Conservation (phyloP, 2,329 filamentous ascomycete genomes). For the Scedosporium boydii region DNA sequence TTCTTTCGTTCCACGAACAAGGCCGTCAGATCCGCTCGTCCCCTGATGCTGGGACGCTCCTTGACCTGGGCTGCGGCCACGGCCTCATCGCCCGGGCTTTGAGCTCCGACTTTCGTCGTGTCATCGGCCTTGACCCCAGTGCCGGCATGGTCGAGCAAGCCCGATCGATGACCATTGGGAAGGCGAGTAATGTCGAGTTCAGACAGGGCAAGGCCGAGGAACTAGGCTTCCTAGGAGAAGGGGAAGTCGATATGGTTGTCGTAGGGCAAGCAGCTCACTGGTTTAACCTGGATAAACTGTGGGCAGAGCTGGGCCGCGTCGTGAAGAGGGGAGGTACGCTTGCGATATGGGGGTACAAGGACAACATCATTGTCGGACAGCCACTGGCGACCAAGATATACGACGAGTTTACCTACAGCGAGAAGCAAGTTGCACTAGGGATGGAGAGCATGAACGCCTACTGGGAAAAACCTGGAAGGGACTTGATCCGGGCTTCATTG, state of each 20-base stretch:
- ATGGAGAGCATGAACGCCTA: conserved; percentile 43
- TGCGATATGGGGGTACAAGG: conserved; percentile 59
- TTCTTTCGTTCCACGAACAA: conserved; percentile 42
- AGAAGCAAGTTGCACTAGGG: conserved; percentile 31
- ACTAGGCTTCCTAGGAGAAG: conserved; percentile 37
- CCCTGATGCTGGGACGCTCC: conserved; percentile 17
- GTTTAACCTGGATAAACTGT: conserved; percentile 50
- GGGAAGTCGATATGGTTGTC: conserved; percentile 40
- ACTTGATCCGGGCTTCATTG: conserved; percentile 41
- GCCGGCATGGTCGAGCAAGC: conserved; percentile 47
- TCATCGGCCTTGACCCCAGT: conserved; percentile 48
- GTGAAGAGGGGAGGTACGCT: conserved; percentile 46
- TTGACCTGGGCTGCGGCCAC: conserved; percentile 58
- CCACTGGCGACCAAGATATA: conserved; percentile 42
- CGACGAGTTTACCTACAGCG: conserved; percentile 44
- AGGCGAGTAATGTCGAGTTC: conserved; percentile 35
- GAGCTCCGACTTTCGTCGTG: conserved; percentile 37
- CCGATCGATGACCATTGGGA: conserved; percentile 21
- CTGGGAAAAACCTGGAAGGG: conserved; percentile 53
- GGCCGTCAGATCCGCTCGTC: background rate
- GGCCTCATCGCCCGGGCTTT: conserved; percentile 47
- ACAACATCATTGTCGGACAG: conserved; percentile 48
- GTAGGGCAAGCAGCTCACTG: conserved; percentile 54
- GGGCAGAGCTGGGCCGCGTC: conserved; percentile 44
- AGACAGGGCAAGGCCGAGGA: conserved; percentile 43